Conservation (phyloP, 202 grass and related monocot species). For the Schoenoplectus tabernaemontani region DNA sequence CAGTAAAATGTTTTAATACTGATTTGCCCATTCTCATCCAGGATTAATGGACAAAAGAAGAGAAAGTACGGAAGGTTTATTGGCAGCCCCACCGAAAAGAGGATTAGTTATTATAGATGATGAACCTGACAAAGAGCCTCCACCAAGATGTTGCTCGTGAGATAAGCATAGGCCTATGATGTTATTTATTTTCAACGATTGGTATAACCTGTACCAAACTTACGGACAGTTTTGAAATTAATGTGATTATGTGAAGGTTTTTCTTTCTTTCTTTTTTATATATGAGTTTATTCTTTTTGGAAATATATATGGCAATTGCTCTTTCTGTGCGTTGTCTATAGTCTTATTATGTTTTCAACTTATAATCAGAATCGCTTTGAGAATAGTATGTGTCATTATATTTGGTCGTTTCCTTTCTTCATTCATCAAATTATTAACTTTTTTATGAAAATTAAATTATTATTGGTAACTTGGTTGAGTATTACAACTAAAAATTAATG, state of each 20-base stretch:
- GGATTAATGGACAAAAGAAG: conserved; percentile 57
- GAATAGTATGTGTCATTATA: background rate
- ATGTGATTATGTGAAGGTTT: background rate
- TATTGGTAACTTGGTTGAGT: background rate
- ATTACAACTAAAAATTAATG: background rate
- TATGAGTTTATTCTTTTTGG: conserved; percentile 4
- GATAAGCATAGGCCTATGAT: conserved; percentile 9
- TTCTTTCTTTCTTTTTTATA: background rate
- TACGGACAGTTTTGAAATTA: background rate
- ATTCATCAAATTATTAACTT: background rate
- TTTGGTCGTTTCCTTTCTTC: background rate
- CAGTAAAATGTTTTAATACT: background rate
- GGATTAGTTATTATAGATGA: conserved; percentile 64
- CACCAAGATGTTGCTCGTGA: conserved; percentile 70
- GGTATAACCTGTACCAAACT: background rate
- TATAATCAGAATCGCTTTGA: background rate
- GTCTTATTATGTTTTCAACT: background rate
- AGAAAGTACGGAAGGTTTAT: conserved; percentile 31
- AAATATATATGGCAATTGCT: conserved; percentile 9
- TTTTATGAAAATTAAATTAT: background rate
- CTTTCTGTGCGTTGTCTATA: background rate
- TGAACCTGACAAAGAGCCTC: conserved; percentile 52
- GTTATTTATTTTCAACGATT: background rate
- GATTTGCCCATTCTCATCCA: conserved; percentile 19
- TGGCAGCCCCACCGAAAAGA: conserved; percentile 27